These are phyloP conservation scores for Cladosporium sp. DNA, from an alignment of 2,329 filamentous ascomycete species.

Conservation along the genomic window DNA sequence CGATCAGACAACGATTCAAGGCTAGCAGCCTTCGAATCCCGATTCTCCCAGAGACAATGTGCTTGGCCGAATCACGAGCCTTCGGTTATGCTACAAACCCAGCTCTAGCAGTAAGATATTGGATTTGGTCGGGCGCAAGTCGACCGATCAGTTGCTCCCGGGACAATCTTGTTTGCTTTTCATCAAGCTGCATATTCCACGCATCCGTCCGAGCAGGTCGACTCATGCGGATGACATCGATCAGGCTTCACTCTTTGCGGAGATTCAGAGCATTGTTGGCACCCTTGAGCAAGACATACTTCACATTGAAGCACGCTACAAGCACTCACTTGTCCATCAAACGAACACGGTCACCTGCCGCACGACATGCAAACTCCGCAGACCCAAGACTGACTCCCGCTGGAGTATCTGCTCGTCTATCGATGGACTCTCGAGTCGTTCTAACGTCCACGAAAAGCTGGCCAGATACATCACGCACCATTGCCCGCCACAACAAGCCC, in stretches of 20 bases:
- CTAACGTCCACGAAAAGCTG: slow-evolving; percentile 17
- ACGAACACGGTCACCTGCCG: slow-evolving; percentile 27
- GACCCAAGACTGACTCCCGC: slow-evolving; percentile 27
- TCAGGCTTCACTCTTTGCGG: slow-evolving; percentile 24
- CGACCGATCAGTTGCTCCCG: slow-evolving; percentile 19
- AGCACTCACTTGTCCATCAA: slow-evolving; percentile 28
- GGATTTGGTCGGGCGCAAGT: slow-evolving; percentile 27
- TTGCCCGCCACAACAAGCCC: slow-evolving; percentile 18
- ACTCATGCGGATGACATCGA: slow-evolving; percentile 12
- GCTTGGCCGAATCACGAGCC: slow-evolving; percentile 21
- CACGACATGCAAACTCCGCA: slow-evolving; percentile 24
- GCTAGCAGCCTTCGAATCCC: slow-evolving; percentile 7
- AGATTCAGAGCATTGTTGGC: slow-evolving; percentile 30
- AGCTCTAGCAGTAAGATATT: slow-evolving; percentile 19
- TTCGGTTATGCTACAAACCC: slow-evolving; percentile 28
- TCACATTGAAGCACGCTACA: slow-evolving; percentile 30
- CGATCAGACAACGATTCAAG: neutral
- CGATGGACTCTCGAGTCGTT: neutral
- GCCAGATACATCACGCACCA: slow-evolving; percentile 21
- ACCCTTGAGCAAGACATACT: slow-evolving; percentile 26
- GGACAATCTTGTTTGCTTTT: slow-evolving; percentile 24
- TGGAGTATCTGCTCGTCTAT: slow-evolving; percentile 24
- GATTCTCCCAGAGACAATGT: neutral
- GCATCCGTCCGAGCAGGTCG: slow-evolving; percentile 10
- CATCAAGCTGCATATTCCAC: slow-evolving; percentile 24